Evolutionary conservation across 2,329 filamentous ascomycete genomes (phyloP), one percentile per base, ranked within the genome.

Genomic region (Aspergillus udagawae): DNA sequence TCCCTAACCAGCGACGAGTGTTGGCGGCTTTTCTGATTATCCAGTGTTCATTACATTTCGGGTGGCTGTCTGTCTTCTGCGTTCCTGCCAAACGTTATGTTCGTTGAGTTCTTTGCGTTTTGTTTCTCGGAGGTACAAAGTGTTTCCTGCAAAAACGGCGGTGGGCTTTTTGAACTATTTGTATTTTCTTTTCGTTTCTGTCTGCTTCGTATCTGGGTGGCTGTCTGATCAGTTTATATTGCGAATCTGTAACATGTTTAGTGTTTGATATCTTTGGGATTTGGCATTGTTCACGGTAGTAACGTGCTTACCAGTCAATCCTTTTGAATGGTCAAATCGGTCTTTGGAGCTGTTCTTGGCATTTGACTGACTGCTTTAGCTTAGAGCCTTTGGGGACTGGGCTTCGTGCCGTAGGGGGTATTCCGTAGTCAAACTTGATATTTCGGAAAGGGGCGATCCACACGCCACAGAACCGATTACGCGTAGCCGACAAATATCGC

Each of bases 181-280:
- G 3, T 29, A 29, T 29, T 29, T 12, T 51, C 53, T 54, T 48
- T 58, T 25, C 55, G 57, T 57, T 57, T 57, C 14, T 61, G 47
- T 63, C 42, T 53, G 52, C 42, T 55, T 64, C 65, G 61, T 60
- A 65, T 55, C 58, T 72, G 72, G 70, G 70, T 71, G 72, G 72
- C 69, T 75, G 72, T 75, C 68, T 75, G 73, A 74, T 74, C 68
- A 74, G 61, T 59, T 58, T 50, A 55, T 55, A 29, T 51, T 48
- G 38, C n/a, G 12, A 56, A 20, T 42, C 27, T 48, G 32, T 55
- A 42, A 29, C 17, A 53, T 50, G 48, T 45, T 27, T 49, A 54
- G 49, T 55, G 38, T 49, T 56, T 54, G 29, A 45, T 60, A 51
- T 21, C 41, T 41, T 7, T 25, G 44, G 27, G 20, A 47, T 53